phyloP scores from a whole-genome alignment of 2,329 filamentous ascomycete genomes.

The Helotiales sp. region DNA sequence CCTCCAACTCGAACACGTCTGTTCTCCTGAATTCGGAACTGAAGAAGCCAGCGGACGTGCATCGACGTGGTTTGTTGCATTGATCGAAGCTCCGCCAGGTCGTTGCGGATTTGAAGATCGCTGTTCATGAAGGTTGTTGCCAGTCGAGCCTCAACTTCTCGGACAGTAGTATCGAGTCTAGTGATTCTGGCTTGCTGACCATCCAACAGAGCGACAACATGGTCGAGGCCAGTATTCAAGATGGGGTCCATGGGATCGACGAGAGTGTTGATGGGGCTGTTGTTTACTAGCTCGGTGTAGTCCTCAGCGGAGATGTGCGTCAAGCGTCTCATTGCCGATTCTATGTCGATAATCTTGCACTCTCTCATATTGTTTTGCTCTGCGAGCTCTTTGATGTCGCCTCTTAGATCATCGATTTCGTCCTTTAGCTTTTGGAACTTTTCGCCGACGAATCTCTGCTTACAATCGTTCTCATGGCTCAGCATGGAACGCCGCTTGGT shows the following conservation, averaged over 20 bases:
- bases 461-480: constrained; percentile 49
- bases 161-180: constrained; percentile 55
- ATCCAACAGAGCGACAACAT: constrained; percentile 47
- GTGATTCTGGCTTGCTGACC: constrained; percentile 57
- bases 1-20: constrained; percentile 7
- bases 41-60: constrained; percentile 38
- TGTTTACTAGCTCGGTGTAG: not conserved
- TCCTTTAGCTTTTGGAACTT: constrained; percentile 48
- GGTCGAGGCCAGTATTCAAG: constrained; percentile 43
- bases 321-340: not conserved
- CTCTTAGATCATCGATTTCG: constrained; percentile 40
- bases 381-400: constrained; percentile 46
- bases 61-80: constrained; percentile 35
- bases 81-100: constrained; percentile 52
- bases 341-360: constrained; percentile 40
- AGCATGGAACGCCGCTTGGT: constrained; percentile 42
- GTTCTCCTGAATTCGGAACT: constrained; percentile 34
- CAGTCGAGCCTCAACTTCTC: constrained; percentile 59
- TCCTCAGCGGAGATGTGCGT: not conserved
- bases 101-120: constrained; percentile 60
- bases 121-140: constrained; percentile 63
- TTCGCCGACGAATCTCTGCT: constrained; percentile 53
- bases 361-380: constrained; percentile 43
- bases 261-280: constrained; percentile 28
- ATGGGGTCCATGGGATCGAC: constrained; percentile 21